A percentile compares a stretch with the other conserved stretches of the same genome.
phyloP scores from a whole-genome alignment of 2,329 filamentous ascomycete species.

The Dothistroma pini region DNA sequence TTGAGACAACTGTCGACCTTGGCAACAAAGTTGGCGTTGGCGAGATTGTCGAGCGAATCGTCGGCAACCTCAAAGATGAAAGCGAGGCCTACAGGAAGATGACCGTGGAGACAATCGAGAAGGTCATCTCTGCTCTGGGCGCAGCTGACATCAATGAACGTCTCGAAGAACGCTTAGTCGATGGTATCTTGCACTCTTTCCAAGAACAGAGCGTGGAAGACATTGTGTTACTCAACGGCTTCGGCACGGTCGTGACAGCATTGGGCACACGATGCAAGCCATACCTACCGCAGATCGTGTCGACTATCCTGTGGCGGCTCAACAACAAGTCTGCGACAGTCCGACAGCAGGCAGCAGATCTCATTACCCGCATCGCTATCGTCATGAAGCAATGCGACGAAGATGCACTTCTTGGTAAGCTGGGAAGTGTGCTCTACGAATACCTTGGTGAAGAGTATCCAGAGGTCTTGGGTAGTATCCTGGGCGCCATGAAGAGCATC shows the following conservation, averaged over 20 bases:
- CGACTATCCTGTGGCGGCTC: conserved; percentile 89
- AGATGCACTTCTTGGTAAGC: conserved; percentile 91
- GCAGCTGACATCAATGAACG: conserved; percentile 91
- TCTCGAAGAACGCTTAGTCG: conserved; percentile 87
- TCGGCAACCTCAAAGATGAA: conserved; percentile 95
- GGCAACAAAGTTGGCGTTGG: conserved; percentile 97
- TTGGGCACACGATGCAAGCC: conserved; percentile 91
- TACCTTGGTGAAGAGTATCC: conserved; percentile 98
- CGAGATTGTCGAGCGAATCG: conserved; percentile 90
- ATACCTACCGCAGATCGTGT: conserved; percentile 94
- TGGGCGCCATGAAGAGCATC: conserved; percentile 90
- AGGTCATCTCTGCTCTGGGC: conserved; percentile 87
- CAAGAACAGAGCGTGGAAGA: conserved; percentile 98
- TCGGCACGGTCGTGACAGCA: conserved; percentile 95
- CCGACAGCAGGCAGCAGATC: conserved; percentile 91
- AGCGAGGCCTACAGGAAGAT: conserved; percentile 98
- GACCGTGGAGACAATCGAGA: conserved; percentile 97
- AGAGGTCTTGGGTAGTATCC: conserved; percentile 92
- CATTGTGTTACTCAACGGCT: conserved; percentile 92
- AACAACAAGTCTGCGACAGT: conserved; percentile 99
- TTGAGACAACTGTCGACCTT: conserved; percentile 95
- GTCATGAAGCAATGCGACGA: conserved; percentile 99
- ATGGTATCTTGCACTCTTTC: conserved; percentile 93
- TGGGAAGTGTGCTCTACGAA: conserved; percentile 92
- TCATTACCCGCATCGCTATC: conserved; percentile 95